Evolutionary conservation across 2,329 filamentous ascomycete genomes (phyloP), one percentile per base, ranked within the genome.

Genomic region (Trichoderma harzianum): DNA sequence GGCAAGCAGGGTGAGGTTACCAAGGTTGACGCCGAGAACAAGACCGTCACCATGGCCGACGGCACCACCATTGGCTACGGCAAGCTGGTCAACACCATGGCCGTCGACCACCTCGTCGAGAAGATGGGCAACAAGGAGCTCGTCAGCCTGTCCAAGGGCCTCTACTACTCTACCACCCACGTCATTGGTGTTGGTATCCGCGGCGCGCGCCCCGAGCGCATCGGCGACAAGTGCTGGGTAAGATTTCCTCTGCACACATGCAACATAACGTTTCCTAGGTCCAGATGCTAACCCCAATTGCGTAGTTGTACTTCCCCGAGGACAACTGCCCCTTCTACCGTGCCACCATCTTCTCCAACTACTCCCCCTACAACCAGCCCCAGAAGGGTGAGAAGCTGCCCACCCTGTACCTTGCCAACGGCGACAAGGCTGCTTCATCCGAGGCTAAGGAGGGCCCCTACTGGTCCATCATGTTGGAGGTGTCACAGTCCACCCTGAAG

Each of bases 261-360:
- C 14, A 3, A n/a, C 8, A 28, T 16, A 30, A 32, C 28, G 26
- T 30, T n/a, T 55, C 4, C 8, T 26, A 7, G 39, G 7, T 24
- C 36, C 62, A 2, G 21, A 24, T 26, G 55, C 55, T 53, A 53
- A 55, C 30, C 14, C 34, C 16, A 21, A 30, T 10, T 18, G 0
- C 16, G 3, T 32, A 92, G 91, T 88, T 99, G 76, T 99, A 99
- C 90, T 99, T 98, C 90, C 96, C 96, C 74, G 96, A 99, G 84
- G 92, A 97, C 83, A 92, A 99, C 89, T 98, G 94, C 87, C 94
- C 94, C 81, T 99, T 99, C 89, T 99, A 99, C 89, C 93, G 96
- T 78, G 96, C 96, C 80, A 99, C 96, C 80, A 98, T 99, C 86
- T 99, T 99, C 90, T 98, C 95, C 84, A 99, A 99, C 90, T 99